These are phyloP conservation scores for Annona cherimola DNA, from an alignment of 164 flowering plant species.

Conservation along the genomic window DNA sequence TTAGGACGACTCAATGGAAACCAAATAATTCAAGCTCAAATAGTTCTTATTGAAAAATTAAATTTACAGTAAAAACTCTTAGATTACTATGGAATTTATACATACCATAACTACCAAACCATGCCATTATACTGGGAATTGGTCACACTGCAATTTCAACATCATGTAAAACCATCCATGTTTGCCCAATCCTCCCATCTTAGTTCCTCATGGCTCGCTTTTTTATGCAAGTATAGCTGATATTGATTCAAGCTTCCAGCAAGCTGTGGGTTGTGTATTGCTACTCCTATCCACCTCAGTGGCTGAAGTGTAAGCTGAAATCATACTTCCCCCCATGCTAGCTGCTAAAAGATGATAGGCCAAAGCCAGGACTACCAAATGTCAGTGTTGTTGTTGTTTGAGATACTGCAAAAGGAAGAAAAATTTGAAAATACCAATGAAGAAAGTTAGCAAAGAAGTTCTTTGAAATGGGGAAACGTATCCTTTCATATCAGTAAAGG, in stretches of 20 bases:
- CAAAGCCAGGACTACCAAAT: conserved; percentile 56
- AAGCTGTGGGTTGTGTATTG: conserved; percentile 30
- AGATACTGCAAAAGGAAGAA: not conserved
- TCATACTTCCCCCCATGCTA: conserved; percentile 78
- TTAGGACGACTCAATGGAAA: too few relatives aligned
- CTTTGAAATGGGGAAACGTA: not conserved
- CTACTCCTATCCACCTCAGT: conserved; percentile 54
- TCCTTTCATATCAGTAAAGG: not conserved
- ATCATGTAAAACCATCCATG: conserved; percentile 24
- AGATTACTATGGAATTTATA: too few relatives aligned
- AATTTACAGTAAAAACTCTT: too few relatives aligned
- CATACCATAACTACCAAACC: too few relatives aligned
- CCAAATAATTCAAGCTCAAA: too few relatives aligned
- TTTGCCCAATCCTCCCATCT: conserved; percentile 95
- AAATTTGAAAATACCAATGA: not conserved
- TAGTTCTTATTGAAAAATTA: too few relatives aligned
- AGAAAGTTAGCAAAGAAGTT: not conserved
- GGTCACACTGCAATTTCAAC: too few relatives aligned
- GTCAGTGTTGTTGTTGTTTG: conserved; percentile 39
- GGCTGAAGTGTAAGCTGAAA: conserved; percentile 56
- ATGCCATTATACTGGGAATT: too few relatives aligned
- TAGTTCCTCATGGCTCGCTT: conserved; percentile 92
- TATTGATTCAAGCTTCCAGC: conserved; percentile 83
- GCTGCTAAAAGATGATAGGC: conserved; percentile 60
- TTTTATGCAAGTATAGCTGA: conserved; percentile 91